Evolutionary conservation across 31 red algal species (phyloP).

Genomic region (Odonthalia washingtoniensis): DNA sequence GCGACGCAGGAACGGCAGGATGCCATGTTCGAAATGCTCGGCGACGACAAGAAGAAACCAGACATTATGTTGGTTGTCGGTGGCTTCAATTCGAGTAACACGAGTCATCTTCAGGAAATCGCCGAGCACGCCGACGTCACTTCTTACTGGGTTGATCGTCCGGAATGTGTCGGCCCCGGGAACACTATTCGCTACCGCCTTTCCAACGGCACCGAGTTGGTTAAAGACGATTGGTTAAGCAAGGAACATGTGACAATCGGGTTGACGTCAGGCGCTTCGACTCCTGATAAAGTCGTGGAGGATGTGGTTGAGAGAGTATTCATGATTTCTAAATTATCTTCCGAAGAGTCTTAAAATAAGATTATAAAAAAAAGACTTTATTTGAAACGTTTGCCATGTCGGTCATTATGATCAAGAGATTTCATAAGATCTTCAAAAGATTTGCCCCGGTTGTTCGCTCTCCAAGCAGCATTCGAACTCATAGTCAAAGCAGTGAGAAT

Average conservation of each 20-base stretch:
- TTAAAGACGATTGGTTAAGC: constrained; percentile 72
- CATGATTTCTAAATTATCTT: constrained; percentile 90
- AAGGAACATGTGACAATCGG: constrained; percentile 75
- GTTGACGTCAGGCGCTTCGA: constrained; percentile 94
- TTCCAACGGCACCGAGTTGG: constrained; percentile 58
- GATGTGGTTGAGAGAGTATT: constrained; percentile 92
- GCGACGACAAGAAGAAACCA: constrained; percentile 42
- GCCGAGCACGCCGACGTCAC: constrained; percentile 81
- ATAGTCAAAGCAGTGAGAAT: constrained; percentile 25
- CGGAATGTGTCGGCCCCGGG: constrained; percentile 84
- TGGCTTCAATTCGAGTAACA: constrained; percentile 97
- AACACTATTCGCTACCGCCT: constrained; percentile 81
- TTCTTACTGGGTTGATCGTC: constrained; percentile 85
- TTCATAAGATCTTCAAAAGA: constrained; percentile 70
- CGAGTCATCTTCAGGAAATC: constrained; percentile 97
- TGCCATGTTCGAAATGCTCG: constrained; percentile 91
- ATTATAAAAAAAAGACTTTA: too few species aligned
- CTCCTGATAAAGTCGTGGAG: constrained; percentile 95
- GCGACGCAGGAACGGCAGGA: constrained; percentile 99
- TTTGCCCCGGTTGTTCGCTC: constrained; percentile 52
- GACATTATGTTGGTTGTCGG: constrained; percentile 97
- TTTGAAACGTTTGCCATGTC: too few species aligned
- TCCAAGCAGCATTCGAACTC: constrained; percentile 53
- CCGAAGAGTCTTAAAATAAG: too few species aligned
- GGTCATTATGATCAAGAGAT: constrained; percentile 6